Conservation (phyloP, 75 land plant species). For the Selaginella tamariscina region DNA sequence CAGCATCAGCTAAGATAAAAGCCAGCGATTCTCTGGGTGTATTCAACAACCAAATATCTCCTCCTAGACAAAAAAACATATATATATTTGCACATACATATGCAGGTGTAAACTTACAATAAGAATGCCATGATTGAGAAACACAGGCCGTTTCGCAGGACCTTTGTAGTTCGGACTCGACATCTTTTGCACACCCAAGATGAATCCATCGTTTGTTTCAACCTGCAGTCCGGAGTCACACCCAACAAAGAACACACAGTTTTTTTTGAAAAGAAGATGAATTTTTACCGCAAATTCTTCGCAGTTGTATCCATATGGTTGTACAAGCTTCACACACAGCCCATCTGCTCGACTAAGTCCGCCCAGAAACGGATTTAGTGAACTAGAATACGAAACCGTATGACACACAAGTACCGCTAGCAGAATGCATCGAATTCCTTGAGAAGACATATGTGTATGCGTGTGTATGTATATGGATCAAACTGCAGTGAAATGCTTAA, state of each 20-base stretch:
- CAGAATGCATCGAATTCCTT: no score
- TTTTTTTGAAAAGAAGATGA: neutral
- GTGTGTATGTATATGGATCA: no score
- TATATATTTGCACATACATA: neutral
- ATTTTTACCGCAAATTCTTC: slow-evolving; percentile 33
- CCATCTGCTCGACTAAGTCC: neutral
- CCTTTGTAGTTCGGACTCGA: neutral
- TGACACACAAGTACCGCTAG: no score
- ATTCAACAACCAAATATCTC: slow-evolving; percentile 9
- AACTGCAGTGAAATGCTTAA: no score
- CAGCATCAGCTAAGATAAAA: slow-evolving; percentile 7
- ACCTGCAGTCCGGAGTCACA: slow-evolving; percentile 26
- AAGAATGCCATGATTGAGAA: slow-evolving; percentile 10
- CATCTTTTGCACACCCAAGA: slow-evolving; percentile 2
- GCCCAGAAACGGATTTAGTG: neutral
- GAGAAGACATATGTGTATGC: no score
- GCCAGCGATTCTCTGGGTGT: neutral
- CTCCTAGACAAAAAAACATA: neutral
- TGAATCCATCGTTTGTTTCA: slow-evolving; percentile 4
- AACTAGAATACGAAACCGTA: no score
- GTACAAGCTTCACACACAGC: slow-evolving; percentile 2
- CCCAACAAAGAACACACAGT: neutral
- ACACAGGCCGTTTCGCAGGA: neutral
- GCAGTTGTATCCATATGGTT: slow-evolving; percentile 22
- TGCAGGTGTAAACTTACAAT: neutral